Conservation (phyloP, 495 filamentous ascomycete genomes). For the Rusavskia elegans region DNA sequence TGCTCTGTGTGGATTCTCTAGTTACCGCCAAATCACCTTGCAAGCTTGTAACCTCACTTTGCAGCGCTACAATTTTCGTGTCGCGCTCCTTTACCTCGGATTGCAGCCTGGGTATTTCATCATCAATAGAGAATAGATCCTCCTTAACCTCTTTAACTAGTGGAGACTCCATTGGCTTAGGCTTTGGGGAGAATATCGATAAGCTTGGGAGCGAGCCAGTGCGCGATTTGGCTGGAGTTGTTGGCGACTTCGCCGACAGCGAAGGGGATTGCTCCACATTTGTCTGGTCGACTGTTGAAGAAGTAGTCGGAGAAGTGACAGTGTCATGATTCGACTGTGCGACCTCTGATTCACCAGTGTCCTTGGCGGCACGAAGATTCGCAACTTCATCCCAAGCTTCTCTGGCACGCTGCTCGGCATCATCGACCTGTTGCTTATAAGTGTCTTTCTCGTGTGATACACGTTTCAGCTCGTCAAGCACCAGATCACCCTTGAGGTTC, state of each 20-base stretch:
- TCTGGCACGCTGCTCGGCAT: slow-evolving; percentile 48
- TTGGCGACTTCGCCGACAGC: slow-evolving; percentile 12
- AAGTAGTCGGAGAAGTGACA: slow-evolving; percentile 5
- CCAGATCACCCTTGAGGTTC: slow-evolving; percentile 72
- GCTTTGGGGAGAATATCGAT: slow-evolving; percentile 31
- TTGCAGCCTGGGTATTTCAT: slow-evolving; percentile 53
- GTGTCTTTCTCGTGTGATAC: slow-evolving; percentile 68
- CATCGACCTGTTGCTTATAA: slow-evolving; percentile 57
- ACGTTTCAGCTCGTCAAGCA: slow-evolving; percentile 82
- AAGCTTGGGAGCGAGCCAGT: slow-evolving; percentile 9
- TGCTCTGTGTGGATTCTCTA: slow-evolving; percentile 47
- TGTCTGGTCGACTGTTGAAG: slow-evolving; percentile 7
- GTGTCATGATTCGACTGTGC: slow-evolving; percentile 12
- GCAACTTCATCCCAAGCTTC: slow-evolving; percentile 36
- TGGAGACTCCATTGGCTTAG: slow-evolving; percentile 21
- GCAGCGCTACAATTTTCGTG: slow-evolving; percentile 48
- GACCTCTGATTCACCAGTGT: slow-evolving; percentile 6
- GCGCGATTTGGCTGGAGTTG: slow-evolving; percentile 10
- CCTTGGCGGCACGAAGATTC: slow-evolving; percentile 26
- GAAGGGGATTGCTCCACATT: slow-evolving; percentile 6
- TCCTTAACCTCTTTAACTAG: slow-evolving; percentile 35
- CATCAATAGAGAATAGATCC: slow-evolving; percentile 82
- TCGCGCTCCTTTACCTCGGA: slow-evolving; percentile 43
- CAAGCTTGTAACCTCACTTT: slow-evolving; percentile 40
- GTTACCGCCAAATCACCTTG: slow-evolving; percentile 36